Evolutionary conservation across 371 early-diverging fungal genomes (phyloP).

Genomic region (Mortierella sp.): DNA sequence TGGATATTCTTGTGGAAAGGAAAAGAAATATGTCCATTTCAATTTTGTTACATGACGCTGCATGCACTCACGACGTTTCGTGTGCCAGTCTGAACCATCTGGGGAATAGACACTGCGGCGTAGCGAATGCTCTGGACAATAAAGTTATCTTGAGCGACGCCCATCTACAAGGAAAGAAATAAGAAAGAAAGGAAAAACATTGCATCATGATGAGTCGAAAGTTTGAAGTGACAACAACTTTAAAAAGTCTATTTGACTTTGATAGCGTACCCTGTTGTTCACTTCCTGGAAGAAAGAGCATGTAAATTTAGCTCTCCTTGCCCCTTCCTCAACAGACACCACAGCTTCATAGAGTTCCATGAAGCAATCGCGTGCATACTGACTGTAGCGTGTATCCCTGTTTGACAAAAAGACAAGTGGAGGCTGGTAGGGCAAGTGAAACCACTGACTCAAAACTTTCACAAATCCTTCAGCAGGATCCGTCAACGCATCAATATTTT

Average conservation of each 20-base stretch:
- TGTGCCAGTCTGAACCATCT: constrained; percentile 46
- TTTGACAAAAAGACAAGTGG: constrained; percentile 69
- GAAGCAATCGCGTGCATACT: constrained; percentile 66
- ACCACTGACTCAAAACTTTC: constrained; percentile 60
- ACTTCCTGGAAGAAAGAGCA: constrained; percentile 71
- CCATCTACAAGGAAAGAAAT: too few relatives aligned
- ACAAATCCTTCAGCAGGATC: constrained; percentile 66
- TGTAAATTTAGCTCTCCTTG: constrained; percentile 63
- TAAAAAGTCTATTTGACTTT: too few relatives aligned
- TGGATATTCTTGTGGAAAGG: too few relatives aligned
- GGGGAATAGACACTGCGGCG: constrained; percentile 44
- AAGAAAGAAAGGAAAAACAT: too few relatives aligned
- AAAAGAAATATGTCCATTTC: too few relatives aligned
- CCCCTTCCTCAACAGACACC: constrained; percentile 62
- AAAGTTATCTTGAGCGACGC: constrained; percentile 48
- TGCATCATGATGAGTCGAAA: too few relatives aligned
- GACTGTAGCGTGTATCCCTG: constrained; percentile 62
- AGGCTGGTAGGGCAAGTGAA: constrained; percentile 57
- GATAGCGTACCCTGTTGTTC: constrained; percentile 46
- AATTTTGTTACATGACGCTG: constrained; percentile 60
- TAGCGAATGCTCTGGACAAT: constrained; percentile 51
- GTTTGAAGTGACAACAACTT: too few relatives aligned
- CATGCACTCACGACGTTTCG: constrained; percentile 43
- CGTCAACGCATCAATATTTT: constrained; percentile 67
- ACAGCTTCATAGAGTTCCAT: constrained; percentile 68